phyloP scores from a whole-genome alignment of 305 asterid species.

The Fraxinus ornus region DNA sequence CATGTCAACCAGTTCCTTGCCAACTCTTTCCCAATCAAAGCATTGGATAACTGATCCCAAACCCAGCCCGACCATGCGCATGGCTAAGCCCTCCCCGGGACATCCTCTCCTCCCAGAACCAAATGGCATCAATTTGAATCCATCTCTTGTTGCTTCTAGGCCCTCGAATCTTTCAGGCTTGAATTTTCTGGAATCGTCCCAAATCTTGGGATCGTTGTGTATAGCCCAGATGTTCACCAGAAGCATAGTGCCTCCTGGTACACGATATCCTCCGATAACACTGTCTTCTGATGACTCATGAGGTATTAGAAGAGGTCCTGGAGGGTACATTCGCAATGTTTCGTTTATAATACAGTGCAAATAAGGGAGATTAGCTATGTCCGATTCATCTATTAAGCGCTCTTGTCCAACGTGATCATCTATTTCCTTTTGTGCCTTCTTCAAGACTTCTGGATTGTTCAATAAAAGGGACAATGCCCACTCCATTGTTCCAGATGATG shows the following conservation, averaged over 20 bases:
- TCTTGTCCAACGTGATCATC: background rate
- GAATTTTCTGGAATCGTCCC: background rate
- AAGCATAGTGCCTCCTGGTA: no score
- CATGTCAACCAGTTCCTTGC: constrained; percentile 15
- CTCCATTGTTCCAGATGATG: constrained; percentile 18
- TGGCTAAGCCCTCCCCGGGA: constrained; percentile 25
- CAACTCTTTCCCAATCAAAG: constrained; percentile 25
- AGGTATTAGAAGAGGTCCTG: no score
- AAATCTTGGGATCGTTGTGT: no score
- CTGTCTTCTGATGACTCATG: no score
- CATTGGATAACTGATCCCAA: constrained; percentile 25
- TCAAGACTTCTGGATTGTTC: constrained; percentile 14
- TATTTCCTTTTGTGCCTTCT: constrained; percentile 22
- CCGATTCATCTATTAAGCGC: constrained; percentile 18
- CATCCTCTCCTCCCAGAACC: constrained; percentile 28
- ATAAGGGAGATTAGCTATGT: background rate
- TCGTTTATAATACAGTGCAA: no score
- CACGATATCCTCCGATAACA: no score
- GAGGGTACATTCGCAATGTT: no score
- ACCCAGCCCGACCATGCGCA: constrained; percentile 17
- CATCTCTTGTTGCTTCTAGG: constrained; percentile 4
- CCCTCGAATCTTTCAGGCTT: constrained; percentile 26
- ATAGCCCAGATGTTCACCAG: no score
- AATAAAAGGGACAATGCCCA: constrained; percentile 26
- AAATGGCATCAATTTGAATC: constrained; percentile 20